A percentile compares a stretch with the other conserved stretches of the same genome.
These are phyloP conservation scores for Penicillium paradoxum DNA, from an alignment of 495 filamentous ascomycete genomes.

Conservation along the genomic window DNA sequence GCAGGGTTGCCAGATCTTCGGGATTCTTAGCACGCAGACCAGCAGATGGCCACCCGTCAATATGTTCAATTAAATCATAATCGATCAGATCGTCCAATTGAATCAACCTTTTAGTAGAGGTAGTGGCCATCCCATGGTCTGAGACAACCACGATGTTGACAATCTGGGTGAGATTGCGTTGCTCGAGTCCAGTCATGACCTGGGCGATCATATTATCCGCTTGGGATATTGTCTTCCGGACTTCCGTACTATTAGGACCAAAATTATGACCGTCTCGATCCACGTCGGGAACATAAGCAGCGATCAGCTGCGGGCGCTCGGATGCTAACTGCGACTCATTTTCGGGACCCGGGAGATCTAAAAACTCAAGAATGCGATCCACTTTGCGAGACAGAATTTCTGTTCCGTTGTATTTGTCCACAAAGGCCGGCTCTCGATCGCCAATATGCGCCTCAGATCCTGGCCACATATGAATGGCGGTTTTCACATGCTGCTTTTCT, in stretches of 20 bases:
- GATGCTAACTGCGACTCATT: slow-evolving; percentile 29
- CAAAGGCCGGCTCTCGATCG: slow-evolving; percentile 60
- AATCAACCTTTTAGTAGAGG: slow-evolving; percentile 71
- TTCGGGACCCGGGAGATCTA: slow-evolving; percentile 73
- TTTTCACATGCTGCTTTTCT: slow-evolving; percentile 66
- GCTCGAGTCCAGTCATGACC: slow-evolving; percentile 70
- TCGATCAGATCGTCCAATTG: slow-evolving; percentile 92
- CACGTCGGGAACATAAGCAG: slow-evolving; percentile 89
- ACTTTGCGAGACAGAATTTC: slow-evolving; percentile 72
- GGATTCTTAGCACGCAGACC: slow-evolving; percentile 73
- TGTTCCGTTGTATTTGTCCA: slow-evolving; percentile 79
- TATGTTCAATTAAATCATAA: slow-evolving; percentile 65
- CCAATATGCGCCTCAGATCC: slow-evolving; percentile 78
- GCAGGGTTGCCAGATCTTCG: slow-evolving; percentile 47
- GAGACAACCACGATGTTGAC: slow-evolving; percentile 98
- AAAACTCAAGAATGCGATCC: slow-evolving; percentile 65
- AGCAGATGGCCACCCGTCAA: slow-evolving; percentile 91
- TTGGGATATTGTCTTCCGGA: slow-evolving; percentile 61
- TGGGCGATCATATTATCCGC: slow-evolving; percentile 76
- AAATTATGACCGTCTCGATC: slow-evolving; percentile 80
- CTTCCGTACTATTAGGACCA: slow-evolving; percentile 92
- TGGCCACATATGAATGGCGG: slow-evolving; percentile 97
- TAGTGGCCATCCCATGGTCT: slow-evolving; percentile 97
- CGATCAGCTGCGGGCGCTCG: slow-evolving; percentile 77
- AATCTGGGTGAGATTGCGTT: slow-evolving; percentile 77